Evolutionary conservation across 352 stramenopile species (phyloP).

Genomic region (Globisporangium irregulare): DNA sequence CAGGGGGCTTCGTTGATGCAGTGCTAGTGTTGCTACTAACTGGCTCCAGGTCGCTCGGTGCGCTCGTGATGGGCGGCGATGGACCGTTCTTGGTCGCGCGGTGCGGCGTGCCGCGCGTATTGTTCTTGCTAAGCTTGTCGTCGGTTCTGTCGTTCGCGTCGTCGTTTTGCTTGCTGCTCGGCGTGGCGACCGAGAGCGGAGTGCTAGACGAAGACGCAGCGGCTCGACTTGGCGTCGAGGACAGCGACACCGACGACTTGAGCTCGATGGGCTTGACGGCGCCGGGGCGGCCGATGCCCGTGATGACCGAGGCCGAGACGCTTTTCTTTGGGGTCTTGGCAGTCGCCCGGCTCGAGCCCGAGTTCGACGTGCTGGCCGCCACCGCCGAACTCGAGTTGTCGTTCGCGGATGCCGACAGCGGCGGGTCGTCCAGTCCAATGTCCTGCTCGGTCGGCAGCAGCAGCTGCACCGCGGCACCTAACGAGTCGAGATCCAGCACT

Average conservation of each 20-base stretch:
- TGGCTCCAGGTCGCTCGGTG: conserved; percentile 17
- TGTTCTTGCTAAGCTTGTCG: conserved; percentile 41
- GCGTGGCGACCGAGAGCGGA: conserved; percentile 24
- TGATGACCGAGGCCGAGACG: conserved; percentile 49
- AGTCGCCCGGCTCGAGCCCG: conserved; percentile 21
- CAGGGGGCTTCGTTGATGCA: conserved; percentile 7
- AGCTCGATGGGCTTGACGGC: conserved; percentile 78
- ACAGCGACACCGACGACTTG: conserved; percentile 61
- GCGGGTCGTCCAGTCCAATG: conserved; percentile 56
- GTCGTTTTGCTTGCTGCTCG: conserved; percentile 44
- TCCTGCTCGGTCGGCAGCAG: conserved; percentile 70
- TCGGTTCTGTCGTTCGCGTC: conserved; percentile 39
- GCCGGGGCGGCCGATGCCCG: conserved; percentile 68
- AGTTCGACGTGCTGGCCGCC: background rate
- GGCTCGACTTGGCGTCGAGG: conserved; percentile 42
- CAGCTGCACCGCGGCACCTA: conserved; percentile 72
- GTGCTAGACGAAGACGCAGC: conserved; percentile 21
- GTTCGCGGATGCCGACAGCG: conserved; percentile 7
- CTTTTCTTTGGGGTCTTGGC: conserved; percentile 74
- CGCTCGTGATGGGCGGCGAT: conserved; percentile 17
- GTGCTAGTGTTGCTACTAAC: background rate
- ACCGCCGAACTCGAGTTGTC: conserved; percentile 17
- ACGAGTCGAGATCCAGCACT: conserved; percentile 91
- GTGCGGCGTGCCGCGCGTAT: conserved; percentile 45
- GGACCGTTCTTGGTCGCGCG: conserved; percentile 38